Evolutionary conservation across 371 early-diverging fungal genomes (phyloP).

Genomic region (Scutellospora calospora): DNA sequence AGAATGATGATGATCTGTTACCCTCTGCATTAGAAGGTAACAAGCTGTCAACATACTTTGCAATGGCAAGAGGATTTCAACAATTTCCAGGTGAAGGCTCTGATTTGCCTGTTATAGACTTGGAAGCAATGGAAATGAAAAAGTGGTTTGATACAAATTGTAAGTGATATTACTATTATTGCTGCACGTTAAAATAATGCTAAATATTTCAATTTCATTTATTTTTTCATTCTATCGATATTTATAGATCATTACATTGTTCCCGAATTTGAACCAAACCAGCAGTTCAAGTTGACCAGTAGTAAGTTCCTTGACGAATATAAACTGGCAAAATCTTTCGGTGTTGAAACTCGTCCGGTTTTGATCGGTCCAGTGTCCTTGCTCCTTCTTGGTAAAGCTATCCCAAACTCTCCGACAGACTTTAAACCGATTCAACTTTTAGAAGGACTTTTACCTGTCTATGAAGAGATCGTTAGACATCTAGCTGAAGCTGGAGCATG

Average conservation of each 20-base stretch:
- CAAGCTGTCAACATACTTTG: conserved; percentile 82
- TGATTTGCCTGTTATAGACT: conserved; percentile 70
- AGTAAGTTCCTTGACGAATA: conserved; percentile 87
- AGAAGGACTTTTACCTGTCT: conserved; percentile 76
- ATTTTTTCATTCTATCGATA: not conserved
- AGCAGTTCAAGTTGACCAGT: conserved; percentile 75
- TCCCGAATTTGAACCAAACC: conserved; percentile 84
- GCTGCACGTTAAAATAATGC: no score
- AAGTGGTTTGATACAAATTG: conserved; percentile 99
- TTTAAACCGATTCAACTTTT: conserved; percentile 80
- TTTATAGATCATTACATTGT: conserved; percentile 73
- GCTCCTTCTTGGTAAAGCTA: conserved; percentile 81
- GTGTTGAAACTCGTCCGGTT: conserved; percentile 92
- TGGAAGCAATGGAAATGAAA: conserved; percentile 96
- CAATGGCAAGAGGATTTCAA: conserved; percentile 96
- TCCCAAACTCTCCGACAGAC: conserved; percentile 62
- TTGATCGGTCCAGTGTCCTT: conserved; percentile 93
- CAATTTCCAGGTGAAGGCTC: conserved; percentile 42
- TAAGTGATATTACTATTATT: conserved; percentile 53
- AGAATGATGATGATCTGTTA: conserved; percentile 35
- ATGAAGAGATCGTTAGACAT: conserved; percentile 78
- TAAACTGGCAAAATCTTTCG: conserved; percentile 91
- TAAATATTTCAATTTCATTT: not conserved
- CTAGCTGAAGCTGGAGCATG: conserved; percentile 89
- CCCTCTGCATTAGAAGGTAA: not conserved